Conservation (phyloP, 164 flowering plant genomes). For the Liquidambar formosana region DNA sequence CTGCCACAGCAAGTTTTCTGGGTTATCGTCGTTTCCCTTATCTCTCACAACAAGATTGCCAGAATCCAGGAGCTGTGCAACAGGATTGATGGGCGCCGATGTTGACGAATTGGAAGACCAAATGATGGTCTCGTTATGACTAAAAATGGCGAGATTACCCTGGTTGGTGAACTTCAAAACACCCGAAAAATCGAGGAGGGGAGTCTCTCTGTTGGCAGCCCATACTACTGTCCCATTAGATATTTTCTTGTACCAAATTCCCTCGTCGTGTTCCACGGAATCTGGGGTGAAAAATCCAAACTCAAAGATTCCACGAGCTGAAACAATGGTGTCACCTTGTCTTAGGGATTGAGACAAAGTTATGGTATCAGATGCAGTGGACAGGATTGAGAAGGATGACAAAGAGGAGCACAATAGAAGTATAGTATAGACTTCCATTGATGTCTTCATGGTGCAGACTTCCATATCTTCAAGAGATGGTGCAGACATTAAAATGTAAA, state of each 20-base stretch:
- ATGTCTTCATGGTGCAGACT: too few species aligned
- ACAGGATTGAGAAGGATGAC: too few species aligned
- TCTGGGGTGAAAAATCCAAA: slow-evolving; percentile 39
- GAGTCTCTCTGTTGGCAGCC: slow-evolving; percentile 43
- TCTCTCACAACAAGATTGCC: slow-evolving; percentile 31
- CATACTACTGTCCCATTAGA: slow-evolving; percentile 29
- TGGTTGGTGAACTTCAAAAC: slow-evolving; percentile 5
- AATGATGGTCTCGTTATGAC: slow-evolving; percentile 1
- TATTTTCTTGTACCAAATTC: slow-evolving; percentile 39
- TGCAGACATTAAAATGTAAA: too few species aligned
- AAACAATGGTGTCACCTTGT: slow-evolving; percentile 16
- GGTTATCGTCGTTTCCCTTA: neutral
- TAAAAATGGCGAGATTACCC: slow-evolving; percentile 13
- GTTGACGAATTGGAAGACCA: slow-evolving; percentile 28
- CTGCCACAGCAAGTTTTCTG: slow-evolving; percentile 26
- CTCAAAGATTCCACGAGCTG: slow-evolving; percentile 20
- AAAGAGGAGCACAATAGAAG: too few species aligned
- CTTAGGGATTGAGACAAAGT: neutral
- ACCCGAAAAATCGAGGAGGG: slow-evolving; percentile 24
- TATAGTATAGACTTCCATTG: too few species aligned
- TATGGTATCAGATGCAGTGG: slow-evolving; percentile 2
- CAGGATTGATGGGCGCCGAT: slow-evolving; percentile 12
- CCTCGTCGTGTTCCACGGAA: slow-evolving; percentile 23
- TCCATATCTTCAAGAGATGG: too few species aligned
- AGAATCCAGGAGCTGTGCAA: slow-evolving; percentile 26